phyloP scores from a whole-genome alignment of 1,139 yeast species.

The Blastobotrys persicus region DNA sequence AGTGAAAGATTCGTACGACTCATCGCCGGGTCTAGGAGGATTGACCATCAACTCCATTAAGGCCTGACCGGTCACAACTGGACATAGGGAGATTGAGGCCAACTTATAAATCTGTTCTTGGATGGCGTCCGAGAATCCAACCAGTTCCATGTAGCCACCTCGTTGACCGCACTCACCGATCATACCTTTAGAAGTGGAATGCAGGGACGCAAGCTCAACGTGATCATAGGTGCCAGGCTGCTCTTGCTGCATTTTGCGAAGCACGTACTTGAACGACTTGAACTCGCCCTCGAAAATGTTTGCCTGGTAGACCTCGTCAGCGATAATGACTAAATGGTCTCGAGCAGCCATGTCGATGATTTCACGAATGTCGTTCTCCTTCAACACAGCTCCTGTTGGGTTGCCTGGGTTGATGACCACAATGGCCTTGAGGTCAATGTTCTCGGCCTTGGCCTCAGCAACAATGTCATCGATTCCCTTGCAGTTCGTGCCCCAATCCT shows the following conservation, averaged over 20 bases:
- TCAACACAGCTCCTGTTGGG: conserved; percentile 88
- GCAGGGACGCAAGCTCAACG: conserved; percentile 89
- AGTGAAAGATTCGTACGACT: conserved; percentile 65
- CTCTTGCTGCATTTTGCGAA: conserved; percentile 56
- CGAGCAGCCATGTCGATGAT: conserved; percentile 78
- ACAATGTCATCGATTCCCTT: conserved; percentile 59
- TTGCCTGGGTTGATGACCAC: conserved; percentile 97
- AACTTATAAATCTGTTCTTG: conserved; percentile 71
- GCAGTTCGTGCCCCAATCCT: conserved; percentile 82
- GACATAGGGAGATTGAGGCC: conserved; percentile 87
- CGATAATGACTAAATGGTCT: conserved; percentile 79
- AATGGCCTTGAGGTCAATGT: conserved; percentile 68
- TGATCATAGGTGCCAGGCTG: conserved; percentile 54
- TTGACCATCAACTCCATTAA: conserved; percentile 88
- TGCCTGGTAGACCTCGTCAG: conserved; percentile 98
- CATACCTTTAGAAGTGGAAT: conserved; percentile 94
- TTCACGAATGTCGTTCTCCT: conserved; percentile 61
- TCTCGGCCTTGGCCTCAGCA: conserved; percentile 49
- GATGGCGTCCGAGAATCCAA: conserved; percentile 73
- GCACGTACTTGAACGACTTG: conserved; percentile 42
- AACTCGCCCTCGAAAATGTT: conserved; percentile 71
- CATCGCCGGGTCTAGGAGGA: conserved; percentile 79
- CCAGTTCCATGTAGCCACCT: conserved; percentile 96
- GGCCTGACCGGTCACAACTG: conserved; percentile 93
- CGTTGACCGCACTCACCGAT: conserved; percentile 99